phyloP scores from a whole-genome alignment of 164 flowering plant species.

The Umbilicus rupestris region DNA sequence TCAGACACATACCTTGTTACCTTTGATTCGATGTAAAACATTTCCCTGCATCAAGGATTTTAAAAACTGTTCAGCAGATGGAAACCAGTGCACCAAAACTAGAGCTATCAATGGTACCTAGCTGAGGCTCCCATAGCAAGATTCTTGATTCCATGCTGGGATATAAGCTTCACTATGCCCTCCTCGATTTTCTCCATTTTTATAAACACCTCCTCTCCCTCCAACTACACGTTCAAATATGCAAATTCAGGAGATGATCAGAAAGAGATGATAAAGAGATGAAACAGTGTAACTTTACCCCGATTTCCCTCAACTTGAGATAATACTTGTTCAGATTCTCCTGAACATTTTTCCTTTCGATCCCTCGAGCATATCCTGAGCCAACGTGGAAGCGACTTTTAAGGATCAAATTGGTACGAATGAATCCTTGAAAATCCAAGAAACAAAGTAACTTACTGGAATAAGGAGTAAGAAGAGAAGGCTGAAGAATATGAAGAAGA shows the following conservation, averaged over 20 bases:
- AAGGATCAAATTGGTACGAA: neutral
- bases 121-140: constrained; percentile 49
- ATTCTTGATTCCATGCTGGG: constrained; percentile 17
- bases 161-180: constrained; percentile 33
- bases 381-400: constrained; percentile 18
- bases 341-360: constrained; percentile 44
- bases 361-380: constrained; percentile 15
- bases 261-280: neutral
- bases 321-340: constrained; percentile 37
- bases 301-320: constrained; percentile 27
- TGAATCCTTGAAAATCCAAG: neutral
- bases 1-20: neutral
- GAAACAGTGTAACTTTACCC: constrained; percentile 46
- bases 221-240: constrained; percentile 24
- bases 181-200: constrained; percentile 41
- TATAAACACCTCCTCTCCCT: constrained; percentile 34
- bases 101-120: constrained; percentile 9
- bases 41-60: neutral
- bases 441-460: constrained; percentile 16
- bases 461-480: constrained; percentile 31
- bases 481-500: constrained; percentile 58
- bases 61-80: neutral
- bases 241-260: neutral
- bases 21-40: neutral
- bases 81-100: neutral